phyloP scores from a whole-genome alignment of 768 basidiomycete species.

The Boletellus sp. region DNA sequence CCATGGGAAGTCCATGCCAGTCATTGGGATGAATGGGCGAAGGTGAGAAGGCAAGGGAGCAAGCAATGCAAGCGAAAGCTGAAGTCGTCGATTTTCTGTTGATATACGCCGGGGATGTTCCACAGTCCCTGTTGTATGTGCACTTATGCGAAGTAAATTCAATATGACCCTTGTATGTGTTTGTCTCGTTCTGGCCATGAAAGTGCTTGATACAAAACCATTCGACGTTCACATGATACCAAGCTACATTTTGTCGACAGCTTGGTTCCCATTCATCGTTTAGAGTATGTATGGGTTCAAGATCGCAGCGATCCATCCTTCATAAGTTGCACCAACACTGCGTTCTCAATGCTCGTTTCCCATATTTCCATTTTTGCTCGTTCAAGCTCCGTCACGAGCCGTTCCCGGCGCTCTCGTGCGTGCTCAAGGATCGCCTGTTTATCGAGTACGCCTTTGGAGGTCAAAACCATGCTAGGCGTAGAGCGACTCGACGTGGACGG shows the following conservation, averaged over 20 bases:
- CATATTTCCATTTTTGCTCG: conserved; percentile 64
- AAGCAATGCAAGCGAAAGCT: conserved; percentile 15
- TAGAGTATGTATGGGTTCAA: neutral
- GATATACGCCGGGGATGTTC: neutral
- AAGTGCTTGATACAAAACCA: too few species aligned
- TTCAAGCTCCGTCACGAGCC: conserved; percentile 53
- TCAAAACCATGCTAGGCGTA: neutral
- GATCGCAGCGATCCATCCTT: conserved; percentile 27
- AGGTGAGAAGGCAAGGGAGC: conserved; percentile 3
- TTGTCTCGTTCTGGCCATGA: too few species aligned
- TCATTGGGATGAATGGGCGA: conserved; percentile 21
- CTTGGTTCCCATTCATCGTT: neutral
- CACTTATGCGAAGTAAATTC: conserved; percentile 15
- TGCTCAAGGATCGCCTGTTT: conserved; percentile 47
- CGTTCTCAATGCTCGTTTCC: conserved; percentile 70
- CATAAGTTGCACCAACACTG: conserved; percentile 49
- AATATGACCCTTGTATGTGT: conserved; percentile 7
- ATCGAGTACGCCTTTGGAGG: conserved; percentile 12
- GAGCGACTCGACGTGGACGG: neutral
- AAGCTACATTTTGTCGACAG: too few species aligned
- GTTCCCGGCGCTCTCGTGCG: conserved; percentile 50
- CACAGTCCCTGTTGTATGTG: conserved; percentile 18
- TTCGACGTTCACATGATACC: too few species aligned
- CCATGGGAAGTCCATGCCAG: conserved; percentile 18
- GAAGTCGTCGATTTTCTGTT: conserved; percentile 12